These are phyloP conservation scores for Mucor circinelloides DNA, from an alignment of 371 early-diverging fungal species.

Conservation along the genomic window DNA sequence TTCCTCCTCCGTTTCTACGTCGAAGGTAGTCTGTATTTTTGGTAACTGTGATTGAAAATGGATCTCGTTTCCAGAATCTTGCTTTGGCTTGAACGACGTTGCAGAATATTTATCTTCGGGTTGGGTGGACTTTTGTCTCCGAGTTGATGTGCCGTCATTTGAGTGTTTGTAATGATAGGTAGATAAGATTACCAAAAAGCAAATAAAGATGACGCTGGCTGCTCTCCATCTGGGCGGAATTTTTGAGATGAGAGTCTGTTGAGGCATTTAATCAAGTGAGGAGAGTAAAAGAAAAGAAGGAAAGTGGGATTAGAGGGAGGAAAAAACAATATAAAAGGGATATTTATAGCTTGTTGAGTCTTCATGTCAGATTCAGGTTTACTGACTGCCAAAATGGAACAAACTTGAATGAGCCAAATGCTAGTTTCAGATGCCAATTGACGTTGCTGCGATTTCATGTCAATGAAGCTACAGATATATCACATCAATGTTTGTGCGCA, in stretches of 20 bases:
- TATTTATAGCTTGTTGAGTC: background rate
- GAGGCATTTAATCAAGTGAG: background rate
- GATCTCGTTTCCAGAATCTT: background rate
- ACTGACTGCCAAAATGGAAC: background rate
- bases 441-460: too few species aligned
- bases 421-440: background rate
- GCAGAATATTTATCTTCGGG: background rate
- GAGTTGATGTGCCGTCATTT: background rate
- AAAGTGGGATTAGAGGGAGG: background rate
- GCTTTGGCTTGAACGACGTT: background rate
- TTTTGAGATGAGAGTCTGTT: background rate
- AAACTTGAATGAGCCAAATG: background rate
- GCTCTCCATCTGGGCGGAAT: background rate
- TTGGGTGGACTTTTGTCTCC: background rate
- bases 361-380: too few species aligned
- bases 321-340: background rate
- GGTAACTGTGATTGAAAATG: background rate
- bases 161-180: background rate
- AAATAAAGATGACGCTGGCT: background rate
- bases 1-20: background rate
- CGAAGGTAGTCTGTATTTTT: background rate
- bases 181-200: background rate
- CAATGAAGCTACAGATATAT: too few species aligned
- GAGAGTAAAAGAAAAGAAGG: background rate
- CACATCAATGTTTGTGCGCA: background rate